Base-by-base conservation (phyloP, 2,329 filamentous ascomycete species). In the Neofusicoccum sp. region DNA sequence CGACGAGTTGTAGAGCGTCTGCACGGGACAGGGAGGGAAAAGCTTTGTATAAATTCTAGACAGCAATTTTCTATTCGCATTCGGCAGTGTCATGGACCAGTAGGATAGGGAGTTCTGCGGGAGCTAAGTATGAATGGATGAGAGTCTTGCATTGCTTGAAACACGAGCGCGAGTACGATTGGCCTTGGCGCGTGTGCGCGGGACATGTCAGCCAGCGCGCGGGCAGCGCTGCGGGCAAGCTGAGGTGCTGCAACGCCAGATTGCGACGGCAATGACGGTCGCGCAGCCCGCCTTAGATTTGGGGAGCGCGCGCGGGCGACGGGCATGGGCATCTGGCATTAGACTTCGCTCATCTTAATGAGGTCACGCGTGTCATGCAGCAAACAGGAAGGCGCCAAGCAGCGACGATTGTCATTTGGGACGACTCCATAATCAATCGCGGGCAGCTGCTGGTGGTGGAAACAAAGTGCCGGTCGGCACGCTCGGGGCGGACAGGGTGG, bases 1-100 rank as follows among this genome's bases (percentile, higher is more conserved):
- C 74, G 81, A 83, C 65, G 81, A 83, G 77, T 76, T 83, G 74
- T 83, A 77, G 64, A 73, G 43, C 5, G 45, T 5, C 9, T 31
- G 43, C 58, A 39, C 12, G 47, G 54, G n/a, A 31, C 9, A 31
- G 33, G 7, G 56, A 11, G 12, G 44, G 33, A 60, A 49, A 60
- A 60, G 44, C 56, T 39, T 45, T 60, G 56, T 60, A 60, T 60
- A 60, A 58, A 45, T 58, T 58, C 39, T 58, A 58, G 54, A 56
- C 37, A 58, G 54, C 54, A 58, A 45, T 28, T 58, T 58, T 48
- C 44, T 60, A 28, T 37, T 48, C 43, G 56, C 28, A 11, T 47
- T 34, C 56, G 28, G 44, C 33, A 60, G 34, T 60, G 43, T 49
- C 43, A 48, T 16, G 56, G 56, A 39, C 44, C 56, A 39, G 44